Percentiles rank a stretch among this genome's conserved stretches.
phyloP scores from a whole-genome alignment of 441 rosid genomes.

The Geranium incanum region DNA sequence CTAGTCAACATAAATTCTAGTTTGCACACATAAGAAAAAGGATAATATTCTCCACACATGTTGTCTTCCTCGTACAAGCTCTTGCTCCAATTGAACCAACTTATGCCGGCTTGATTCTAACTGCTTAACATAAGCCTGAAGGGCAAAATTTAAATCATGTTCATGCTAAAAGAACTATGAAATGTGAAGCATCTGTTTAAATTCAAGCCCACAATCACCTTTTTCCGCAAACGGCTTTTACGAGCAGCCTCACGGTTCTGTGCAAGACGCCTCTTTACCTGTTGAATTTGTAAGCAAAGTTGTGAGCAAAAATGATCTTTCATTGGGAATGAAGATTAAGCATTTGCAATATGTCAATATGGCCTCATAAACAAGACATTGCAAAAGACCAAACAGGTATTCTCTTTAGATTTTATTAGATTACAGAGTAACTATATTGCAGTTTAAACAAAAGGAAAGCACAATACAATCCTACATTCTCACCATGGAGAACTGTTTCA shows the following conservation, averaged over 20 bases:
- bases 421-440: no score
- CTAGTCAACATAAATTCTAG: not conserved
- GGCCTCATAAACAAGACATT: not conserved
- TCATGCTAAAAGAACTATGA: conserved; percentile 9
- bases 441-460: not conserved
- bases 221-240: conserved; percentile 88
- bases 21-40: not conserved
- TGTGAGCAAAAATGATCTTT: conserved; percentile 13
- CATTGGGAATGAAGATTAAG: not conserved
- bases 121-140: conserved; percentile 90
- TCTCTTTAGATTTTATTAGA: not conserved
- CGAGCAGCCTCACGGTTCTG: conserved; percentile 99
- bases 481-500: not conserved
- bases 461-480: not conserved
- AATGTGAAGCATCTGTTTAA: conserved; percentile 8
- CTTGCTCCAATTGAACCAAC: conserved; percentile 78
- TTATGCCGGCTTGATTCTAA: conserved; percentile 79
- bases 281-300: conserved; percentile 18
- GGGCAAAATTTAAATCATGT: conserved; percentile 18
- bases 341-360: not conserved
- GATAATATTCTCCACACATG: conserved; percentile 41
- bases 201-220: conserved; percentile 36
- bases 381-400: not conserved
- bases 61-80: conserved; percentile 69
- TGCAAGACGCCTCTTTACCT: conserved; percentile 91